Conservation (phyloP, 257 asterid genomes). For the Ilex asprella region DNA sequence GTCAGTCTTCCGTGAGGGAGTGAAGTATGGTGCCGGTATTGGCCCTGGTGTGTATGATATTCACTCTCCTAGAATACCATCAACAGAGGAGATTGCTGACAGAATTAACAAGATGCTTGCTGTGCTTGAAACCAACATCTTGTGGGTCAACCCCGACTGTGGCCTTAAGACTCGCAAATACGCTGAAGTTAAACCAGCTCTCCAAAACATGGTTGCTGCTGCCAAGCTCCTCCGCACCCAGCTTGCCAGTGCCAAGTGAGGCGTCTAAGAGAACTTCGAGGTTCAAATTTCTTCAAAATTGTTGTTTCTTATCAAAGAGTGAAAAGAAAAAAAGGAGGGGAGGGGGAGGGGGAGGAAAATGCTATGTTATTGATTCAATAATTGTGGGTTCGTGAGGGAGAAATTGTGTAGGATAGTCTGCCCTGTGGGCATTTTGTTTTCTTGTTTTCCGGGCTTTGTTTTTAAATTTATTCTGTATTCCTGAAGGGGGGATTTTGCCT, state of each 20-base stretch:
- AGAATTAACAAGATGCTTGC: slow-evolving; percentile 97
- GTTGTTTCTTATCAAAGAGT: slow-evolving; percentile 1
- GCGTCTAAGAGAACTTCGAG: neutral
- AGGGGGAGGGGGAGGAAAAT: neutral
- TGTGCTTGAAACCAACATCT: slow-evolving; percentile 80
- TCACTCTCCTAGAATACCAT: slow-evolving; percentile 96
- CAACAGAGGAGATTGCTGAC: slow-evolving; percentile 79
- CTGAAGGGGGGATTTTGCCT: no score
- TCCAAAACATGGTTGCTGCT: slow-evolving; percentile 74
- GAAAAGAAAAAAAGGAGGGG: neutral
- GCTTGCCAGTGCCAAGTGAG: slow-evolving; percentile 62
- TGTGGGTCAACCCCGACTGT: slow-evolving; percentile 99
- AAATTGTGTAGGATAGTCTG: slow-evolving; percentile 12
- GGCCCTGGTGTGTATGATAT: slow-evolving; percentile 96
- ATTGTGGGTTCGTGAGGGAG: slow-evolving; percentile 14
- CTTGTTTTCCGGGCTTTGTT: neutral
- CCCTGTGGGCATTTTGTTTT: slow-evolving; percentile 19
- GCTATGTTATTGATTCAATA: slow-evolving; percentile 15
- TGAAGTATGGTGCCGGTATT: slow-evolving; percentile 91
- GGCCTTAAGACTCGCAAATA: slow-evolving; percentile 98
- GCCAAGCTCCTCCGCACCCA: slow-evolving; percentile 74
- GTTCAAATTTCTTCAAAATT: neutral
- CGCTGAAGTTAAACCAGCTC: slow-evolving; percentile 85
- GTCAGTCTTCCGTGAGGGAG: slow-evolving; percentile 96
- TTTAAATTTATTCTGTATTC: neutral